Evolutionary conservation across 495 filamentous ascomycete genomes (phyloP).

Genomic region (Trichocladium uniseriatum): DNA sequence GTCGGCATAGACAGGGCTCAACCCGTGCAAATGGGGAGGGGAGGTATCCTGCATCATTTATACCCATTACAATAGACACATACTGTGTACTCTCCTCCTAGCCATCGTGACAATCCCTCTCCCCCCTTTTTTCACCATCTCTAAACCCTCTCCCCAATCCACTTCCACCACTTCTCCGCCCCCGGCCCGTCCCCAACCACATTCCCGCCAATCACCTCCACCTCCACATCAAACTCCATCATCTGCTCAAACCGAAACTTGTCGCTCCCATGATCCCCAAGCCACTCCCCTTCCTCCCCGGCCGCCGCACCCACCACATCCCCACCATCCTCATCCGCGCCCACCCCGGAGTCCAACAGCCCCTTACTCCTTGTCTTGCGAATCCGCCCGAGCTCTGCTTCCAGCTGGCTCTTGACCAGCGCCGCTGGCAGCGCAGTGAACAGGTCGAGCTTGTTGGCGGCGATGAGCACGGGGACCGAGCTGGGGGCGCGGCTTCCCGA

Average conservation of each 20-base stretch:
- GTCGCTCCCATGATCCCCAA: constrained; percentile 69
- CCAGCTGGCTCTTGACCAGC: constrained; percentile 65
- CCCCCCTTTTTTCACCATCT: neutral
- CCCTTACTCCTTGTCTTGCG: constrained; percentile 70
- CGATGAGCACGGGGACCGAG: constrained; percentile 67
- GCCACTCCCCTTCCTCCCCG: constrained; percentile 61
- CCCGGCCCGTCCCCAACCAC: constrained; percentile 61
- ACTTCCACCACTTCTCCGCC: constrained; percentile 77
- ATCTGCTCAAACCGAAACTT: constrained; percentile 72
- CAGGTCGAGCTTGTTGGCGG: constrained; percentile 89
- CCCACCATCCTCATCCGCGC: no score
- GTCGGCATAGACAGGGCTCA: constrained; percentile 18
- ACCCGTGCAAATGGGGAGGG: constrained; percentile 24
- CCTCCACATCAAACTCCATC: constrained; percentile 68
- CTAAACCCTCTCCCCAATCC: constrained; percentile 49
- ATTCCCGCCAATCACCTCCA: constrained; percentile 72
- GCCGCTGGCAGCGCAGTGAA: constrained; percentile 84
- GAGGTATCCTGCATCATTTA: constrained; percentile 5
- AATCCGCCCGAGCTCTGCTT: constrained; percentile 74
- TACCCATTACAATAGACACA: constrained; percentile 8
- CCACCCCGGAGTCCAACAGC: constrained; percentile 64
- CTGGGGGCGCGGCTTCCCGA: constrained; percentile 50
- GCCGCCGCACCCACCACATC: constrained; percentile 31
- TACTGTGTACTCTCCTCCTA: neutral
- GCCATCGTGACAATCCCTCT: neutral